Base-by-base conservation (phyloP, 768 basidiomycete species). In the Trametes cubensis region DNA sequence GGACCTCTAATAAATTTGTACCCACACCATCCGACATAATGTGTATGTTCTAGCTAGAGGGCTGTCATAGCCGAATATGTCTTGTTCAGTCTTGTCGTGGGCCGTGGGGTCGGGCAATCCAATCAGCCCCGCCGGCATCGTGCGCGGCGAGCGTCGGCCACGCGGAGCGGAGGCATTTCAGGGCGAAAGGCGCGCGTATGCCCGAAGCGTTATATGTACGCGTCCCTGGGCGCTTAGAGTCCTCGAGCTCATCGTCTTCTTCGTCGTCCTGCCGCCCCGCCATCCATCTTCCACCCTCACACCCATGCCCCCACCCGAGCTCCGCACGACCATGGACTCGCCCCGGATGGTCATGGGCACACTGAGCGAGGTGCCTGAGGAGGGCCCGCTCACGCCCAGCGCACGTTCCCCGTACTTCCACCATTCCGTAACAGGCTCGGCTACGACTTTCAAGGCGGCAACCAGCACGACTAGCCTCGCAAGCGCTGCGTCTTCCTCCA, bases 371-470 rank as follows among this genome's bases (percentile, higher is more conserved):
- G 74, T 75, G n/a, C 74, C 72, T 11, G 75, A 76, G 58, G 73
- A 73, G 21, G 58, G 64, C 25, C 65, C 67, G 18, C 63, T 66
- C 52, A 53, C 67, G 26, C 61, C 58, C 42, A 64, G 66, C 53
- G 62, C 72, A 15, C 72, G 70, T 51, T 79, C 78, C 0, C 78
- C 78, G 6, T 80, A 80, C 66, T 65, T 74, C 60, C 75, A 79
- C 49, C 58, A 75, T 53, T 66, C 76, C 8, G 72, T 74, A 8
- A 50, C 67, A 8, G 73, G 74, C 20, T 77, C 77, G 17, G 71
- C 76, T 11, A 74, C 76, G 39, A 74, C 76, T 11, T 77, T 78
- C 64, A 76, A 77, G 65, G 69, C 67, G 17, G 56, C 71, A 39
- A 57, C 69, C 39, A 69, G 68, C 56, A 66, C 69, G 39, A 70